Percentiles rank a stretch among this genome's conserved stretches.
Evolutionary conservation across 2,329 filamentous ascomycete species (phyloP).

Genomic region (Fusarium hostae): DNA sequence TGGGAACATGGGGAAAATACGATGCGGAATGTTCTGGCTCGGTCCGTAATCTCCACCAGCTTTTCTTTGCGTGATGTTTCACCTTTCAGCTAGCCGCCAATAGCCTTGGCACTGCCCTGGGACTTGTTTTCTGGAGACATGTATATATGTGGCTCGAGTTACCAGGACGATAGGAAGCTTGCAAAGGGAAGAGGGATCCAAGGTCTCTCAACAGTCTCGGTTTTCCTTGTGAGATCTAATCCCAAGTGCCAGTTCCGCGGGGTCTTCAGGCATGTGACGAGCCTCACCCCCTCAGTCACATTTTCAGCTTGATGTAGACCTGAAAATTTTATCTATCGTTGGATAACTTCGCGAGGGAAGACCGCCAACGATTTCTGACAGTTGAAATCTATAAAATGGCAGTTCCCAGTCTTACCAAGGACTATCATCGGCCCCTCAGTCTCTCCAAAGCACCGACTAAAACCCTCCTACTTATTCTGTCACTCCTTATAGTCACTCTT

Average conservation of each 20-base stretch:
- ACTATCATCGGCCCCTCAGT: not conserved
- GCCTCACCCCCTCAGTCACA: not conserved
- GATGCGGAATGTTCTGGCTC: not conserved
- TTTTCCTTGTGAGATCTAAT: fast-evolving
- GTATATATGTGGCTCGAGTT: not conserved
- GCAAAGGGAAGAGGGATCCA: fast-evolving
- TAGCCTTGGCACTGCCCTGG: not conserved
- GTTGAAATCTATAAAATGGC: not conserved
- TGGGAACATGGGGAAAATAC: fast-evolving
- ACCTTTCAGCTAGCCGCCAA: not conserved
- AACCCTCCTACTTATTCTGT: not conserved
- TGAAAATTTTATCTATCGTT: fast-evolving
- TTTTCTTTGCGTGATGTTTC: not conserved
- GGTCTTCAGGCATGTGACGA: not conserved
- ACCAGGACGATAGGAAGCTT: fast-evolving
- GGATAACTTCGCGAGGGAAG: fast-evolving
- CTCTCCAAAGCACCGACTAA: fast-evolving
- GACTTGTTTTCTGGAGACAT: fast-evolving
- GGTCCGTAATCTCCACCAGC: not conserved
- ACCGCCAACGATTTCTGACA: fast-evolving
- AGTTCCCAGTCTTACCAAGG: fast-evolving
- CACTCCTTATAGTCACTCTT: not conserved
- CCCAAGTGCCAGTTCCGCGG: fast-evolving
- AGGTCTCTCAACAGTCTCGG: not conserved
- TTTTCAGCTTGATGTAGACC: not conserved